Conservation (phyloP, 345 rosid species). For the Sisymbrium irio region DNA sequence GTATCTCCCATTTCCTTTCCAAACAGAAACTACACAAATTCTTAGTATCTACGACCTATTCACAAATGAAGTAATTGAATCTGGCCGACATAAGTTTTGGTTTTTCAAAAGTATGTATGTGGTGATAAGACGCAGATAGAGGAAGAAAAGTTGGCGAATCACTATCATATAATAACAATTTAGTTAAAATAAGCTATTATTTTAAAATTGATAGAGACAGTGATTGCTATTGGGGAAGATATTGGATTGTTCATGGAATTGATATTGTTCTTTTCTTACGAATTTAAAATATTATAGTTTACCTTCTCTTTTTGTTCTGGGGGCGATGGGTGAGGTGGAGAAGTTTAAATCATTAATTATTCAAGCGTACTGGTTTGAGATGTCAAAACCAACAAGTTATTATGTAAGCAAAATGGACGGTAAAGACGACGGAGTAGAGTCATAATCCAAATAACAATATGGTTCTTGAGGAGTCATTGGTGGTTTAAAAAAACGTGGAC, state of each 20-base stretch:
- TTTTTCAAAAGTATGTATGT: constrained; percentile 23
- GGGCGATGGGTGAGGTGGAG: constrained; percentile 9
- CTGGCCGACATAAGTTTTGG: not conserved
- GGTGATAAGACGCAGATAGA: constrained; percentile 37
- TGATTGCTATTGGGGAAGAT: not conserved
- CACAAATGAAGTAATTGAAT: not conserved
- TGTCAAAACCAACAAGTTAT: constrained; percentile 18
- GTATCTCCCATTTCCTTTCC: not conserved
- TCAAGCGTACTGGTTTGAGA: not conserved
- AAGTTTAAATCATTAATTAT: not conserved
- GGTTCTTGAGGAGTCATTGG: not conserved
- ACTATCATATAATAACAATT: not conserved
- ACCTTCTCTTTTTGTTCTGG: not conserved
- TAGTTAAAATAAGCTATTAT: not conserved
- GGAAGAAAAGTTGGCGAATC: constrained; percentile 10
- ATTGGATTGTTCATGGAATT: not conserved
- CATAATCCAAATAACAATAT: not conserved
- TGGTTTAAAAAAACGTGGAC: not conserved
- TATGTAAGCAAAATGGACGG: not conserved
- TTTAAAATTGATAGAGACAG: constrained; percentile 9
- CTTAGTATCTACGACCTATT: not conserved
- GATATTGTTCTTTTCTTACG: not conserved
- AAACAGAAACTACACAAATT: not conserved
- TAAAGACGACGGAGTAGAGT: constrained; percentile 3
- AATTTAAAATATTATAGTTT: not conserved